A percentile compares a stretch with the other conserved stretches of the same genome.
These are phyloP conservation scores for Emergomyces africanus DNA, from an alignment of 2,329 filamentous ascomycete species.

Conservation along the genomic window DNA sequence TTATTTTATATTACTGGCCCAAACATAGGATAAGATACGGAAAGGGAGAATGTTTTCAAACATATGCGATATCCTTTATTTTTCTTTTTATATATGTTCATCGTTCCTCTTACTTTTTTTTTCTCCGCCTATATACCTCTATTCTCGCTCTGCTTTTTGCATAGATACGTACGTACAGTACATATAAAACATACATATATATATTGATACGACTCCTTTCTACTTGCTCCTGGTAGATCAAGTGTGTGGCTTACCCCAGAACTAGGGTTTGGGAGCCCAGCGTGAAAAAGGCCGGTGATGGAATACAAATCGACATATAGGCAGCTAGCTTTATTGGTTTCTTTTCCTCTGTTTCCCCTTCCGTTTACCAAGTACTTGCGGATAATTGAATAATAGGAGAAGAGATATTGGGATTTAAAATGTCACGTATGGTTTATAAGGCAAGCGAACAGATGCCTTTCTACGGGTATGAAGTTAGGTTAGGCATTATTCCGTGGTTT, in stretches of 20 bases:
- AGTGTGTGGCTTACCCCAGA: not conserved
- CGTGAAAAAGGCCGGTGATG: not conserved
- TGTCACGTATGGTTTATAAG: not conserved
- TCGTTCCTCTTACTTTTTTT: not conserved
- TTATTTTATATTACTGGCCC: no score
- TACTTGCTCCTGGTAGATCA: not conserved
- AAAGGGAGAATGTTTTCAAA: not conserved
- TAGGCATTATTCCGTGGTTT: not conserved
- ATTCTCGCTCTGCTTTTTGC: not conserved
- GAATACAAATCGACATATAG: no score
- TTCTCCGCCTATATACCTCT: not conserved
- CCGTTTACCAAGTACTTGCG: no score
- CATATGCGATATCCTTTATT: not conserved
- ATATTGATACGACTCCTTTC: not conserved
- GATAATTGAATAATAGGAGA: not conserved
- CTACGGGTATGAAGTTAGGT: no score
- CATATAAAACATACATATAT: not conserved
- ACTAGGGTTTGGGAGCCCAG: not conserved
- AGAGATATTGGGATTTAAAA: not conserved
- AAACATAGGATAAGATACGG: no score
- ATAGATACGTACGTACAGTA: not conserved
- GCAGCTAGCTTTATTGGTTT: not conserved
- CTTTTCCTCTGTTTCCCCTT: not conserved
- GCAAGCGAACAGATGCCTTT: not conserved
- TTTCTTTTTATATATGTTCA: not conserved